Evolutionary conservation across 805 yeast species (phyloP), one percentile per base, ranked within the genome.

Genomic region (Cyberlindnera japonica): DNA sequence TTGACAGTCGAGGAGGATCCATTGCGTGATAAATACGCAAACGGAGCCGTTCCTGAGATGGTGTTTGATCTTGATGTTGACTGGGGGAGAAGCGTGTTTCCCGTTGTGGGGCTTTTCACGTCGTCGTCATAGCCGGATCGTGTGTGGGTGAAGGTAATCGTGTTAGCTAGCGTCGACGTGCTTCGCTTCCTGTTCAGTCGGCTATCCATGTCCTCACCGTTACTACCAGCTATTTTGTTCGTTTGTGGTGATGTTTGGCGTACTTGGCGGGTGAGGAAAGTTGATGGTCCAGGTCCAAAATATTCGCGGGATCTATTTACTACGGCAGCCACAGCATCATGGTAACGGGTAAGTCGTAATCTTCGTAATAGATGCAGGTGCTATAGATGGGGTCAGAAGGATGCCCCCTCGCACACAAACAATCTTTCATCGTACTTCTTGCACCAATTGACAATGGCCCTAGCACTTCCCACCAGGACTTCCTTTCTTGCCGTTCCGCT

Each of bases 361-460:
- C n/a, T n/a, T n/a, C n/a, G n/a, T n/a, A n/a, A n/a, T n/a, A n/a
- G n/a, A n/a, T n/a, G n/a, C n/a, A n/a, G n/a, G n/a, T n/a, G n/a
- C n/a, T n/a, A n/a, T n/a, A n/a, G n/a, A n/a, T n/a, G n/a, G n/a
- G n/a, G n/a, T n/a, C n/a, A 80, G 54, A 78, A 83, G 0, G 74
- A 69, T 0, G 84, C 86, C 2, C 93, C 93, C n/a, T 79, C 81
- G 17, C 78, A 75, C 10, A 83, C 77, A 57, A 87, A 88, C 25
- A 88, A 58, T 28, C 93, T 65, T 38, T 77, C 78, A 47, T 83
- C 83, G 49, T 85, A 75, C 47, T 71, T 77, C 45, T 75, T 71
- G 51, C 95, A 81, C 96, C 96, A 90, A 35, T 70, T 69, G 8
- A 84, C 78, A 12, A 88, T 76, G 16, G 70, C 68, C 37, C 78